These are phyloP conservation scores for Parachaetomium inaequale DNA, from an alignment of 495 filamentous ascomycete species.

Conservation along the genomic window DNA sequence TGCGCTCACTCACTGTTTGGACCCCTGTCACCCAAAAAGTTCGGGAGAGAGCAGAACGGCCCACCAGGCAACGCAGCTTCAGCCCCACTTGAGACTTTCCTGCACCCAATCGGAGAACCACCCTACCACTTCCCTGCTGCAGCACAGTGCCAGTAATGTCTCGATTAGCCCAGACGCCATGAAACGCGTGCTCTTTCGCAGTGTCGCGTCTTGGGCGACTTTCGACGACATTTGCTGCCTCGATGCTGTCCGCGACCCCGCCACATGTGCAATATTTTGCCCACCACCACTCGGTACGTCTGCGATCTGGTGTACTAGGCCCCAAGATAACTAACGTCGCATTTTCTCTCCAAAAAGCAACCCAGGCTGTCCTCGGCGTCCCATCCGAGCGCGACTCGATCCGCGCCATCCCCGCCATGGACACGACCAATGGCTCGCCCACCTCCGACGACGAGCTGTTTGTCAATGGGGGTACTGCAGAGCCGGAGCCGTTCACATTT, in stretches of 20 bases:
- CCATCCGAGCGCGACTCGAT: background rate
- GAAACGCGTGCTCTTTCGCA: constrained; percentile 6
- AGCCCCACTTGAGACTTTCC: background rate
- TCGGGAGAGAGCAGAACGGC: background rate
- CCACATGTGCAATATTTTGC: background rate
- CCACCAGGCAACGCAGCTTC: background rate
- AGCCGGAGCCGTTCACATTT: constrained; percentile 22
- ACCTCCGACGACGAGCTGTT: constrained; percentile 28
- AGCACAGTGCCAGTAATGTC: background rate
- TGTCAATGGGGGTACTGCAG: background rate
- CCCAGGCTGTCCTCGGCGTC: background rate
- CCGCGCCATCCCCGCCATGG: constrained; percentile 15
- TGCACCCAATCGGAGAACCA: background rate
- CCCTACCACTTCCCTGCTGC: background rate
- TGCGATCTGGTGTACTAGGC: background rate
- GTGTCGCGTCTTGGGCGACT: constrained; percentile 7
- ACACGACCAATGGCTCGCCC: background rate
- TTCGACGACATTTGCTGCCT: constrained; percentile 6
- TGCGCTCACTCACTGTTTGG: background rate
- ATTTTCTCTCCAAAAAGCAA: background rate
- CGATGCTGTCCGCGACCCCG: background rate
- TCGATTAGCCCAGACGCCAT: too few species aligned
- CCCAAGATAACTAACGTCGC: background rate
- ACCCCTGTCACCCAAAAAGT: constrained; percentile 6
- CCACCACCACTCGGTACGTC: constrained; percentile 1